phyloP scores from a whole-genome alignment of 176 grass and related monocot genomes.

The Ensete glaucum region DNA sequence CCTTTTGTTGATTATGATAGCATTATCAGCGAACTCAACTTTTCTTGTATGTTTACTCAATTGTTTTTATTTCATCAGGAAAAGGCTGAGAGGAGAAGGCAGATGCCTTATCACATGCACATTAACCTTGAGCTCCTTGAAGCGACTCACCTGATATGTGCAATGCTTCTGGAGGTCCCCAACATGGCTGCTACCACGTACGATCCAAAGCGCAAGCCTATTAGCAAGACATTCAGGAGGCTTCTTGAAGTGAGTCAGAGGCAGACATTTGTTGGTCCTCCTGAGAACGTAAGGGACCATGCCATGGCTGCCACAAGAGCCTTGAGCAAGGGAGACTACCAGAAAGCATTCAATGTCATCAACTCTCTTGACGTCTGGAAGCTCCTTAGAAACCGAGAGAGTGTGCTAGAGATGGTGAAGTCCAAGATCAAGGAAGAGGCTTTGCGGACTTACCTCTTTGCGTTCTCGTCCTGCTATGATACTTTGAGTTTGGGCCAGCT shows the following conservation, averaged over 20 bases:
- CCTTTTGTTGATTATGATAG: too few relatives aligned
- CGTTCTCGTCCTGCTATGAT: slow-evolving; percentile 64
- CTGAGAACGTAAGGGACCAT: slow-evolving; percentile 87
- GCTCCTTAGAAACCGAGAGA: slow-evolving; percentile 73
- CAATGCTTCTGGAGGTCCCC: slow-evolving; percentile 94
- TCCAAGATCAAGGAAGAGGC: slow-evolving; percentile 86
- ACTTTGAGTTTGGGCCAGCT: slow-evolving; percentile 69
- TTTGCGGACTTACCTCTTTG: slow-evolving; percentile 78
- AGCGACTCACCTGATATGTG: slow-evolving; percentile 82
- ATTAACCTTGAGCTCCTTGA: slow-evolving; percentile 96
- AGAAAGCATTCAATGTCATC: slow-evolving; percentile 55
- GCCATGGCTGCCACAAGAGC: slow-evolving; percentile 87
- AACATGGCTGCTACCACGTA: slow-evolving; percentile 70
- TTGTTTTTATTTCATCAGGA: slow-evolving; percentile 53
- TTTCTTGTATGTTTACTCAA: neutral
- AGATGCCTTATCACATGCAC: slow-evolving; percentile 99
- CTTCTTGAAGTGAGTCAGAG: slow-evolving; percentile 90
- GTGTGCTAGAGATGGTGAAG: slow-evolving; percentile 75
- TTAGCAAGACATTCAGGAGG: slow-evolving; percentile 84
- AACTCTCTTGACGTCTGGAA: slow-evolving; percentile 76
- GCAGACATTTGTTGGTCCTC: slow-evolving; percentile 84
- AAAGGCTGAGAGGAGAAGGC: slow-evolving; percentile 80
- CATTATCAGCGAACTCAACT: too few relatives aligned
- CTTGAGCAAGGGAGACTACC: slow-evolving; percentile 60
- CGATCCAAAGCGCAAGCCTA: slow-evolving; percentile 48